phyloP scores from a whole-genome alignment of 148 eudicot species.

The Rhododendron vialii region DNA sequence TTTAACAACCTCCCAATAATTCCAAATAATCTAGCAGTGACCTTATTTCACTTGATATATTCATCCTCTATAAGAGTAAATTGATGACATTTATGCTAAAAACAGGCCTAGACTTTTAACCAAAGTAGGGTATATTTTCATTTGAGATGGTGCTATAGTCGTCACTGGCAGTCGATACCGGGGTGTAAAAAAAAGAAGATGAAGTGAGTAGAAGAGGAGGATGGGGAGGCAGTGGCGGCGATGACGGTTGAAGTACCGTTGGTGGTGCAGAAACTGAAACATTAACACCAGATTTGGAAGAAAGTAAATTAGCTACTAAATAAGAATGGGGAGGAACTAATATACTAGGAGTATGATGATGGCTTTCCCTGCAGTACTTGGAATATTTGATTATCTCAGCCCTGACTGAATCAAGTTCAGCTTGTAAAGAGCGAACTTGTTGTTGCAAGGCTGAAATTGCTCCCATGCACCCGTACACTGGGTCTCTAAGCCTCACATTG shows the following conservation, averaged over 20 bases:
- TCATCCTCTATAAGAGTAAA: neutral
- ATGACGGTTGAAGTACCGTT: neutral
- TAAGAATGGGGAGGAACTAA: conserved; percentile 6
- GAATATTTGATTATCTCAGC: conserved; percentile 29
- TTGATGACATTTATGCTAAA: neutral
- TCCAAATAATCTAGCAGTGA: conserved; percentile 1
- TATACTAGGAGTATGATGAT: conserved; percentile 11
- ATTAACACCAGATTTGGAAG: conserved; percentile 12
- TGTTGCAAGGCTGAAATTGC: conserved; percentile 52
- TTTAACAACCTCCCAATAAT: neutral
- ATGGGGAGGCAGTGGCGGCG: conserved; percentile 21
- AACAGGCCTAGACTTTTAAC: conserved; percentile 22
- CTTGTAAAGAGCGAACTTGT: conserved; percentile 42
- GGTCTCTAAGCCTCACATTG: conserved; percentile 53
- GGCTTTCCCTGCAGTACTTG: conserved; percentile 21
- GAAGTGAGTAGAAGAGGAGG: conserved; percentile 12
- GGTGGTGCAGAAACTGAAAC: conserved; percentile 32
- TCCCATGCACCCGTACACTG: conserved; percentile 63
- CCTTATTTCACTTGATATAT: conserved; percentile 25
- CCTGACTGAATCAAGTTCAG: conserved; percentile 35
- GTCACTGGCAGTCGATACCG: conserved; percentile 17
- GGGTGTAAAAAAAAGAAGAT: conserved; percentile 38
- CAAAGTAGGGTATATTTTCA: conserved; percentile 50
- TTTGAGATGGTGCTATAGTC: conserved; percentile 34
- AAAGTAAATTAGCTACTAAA: conserved; percentile 20